Conservation (phyloP, 306 rosid genomes). For the Quercus engelmannii region DNA sequence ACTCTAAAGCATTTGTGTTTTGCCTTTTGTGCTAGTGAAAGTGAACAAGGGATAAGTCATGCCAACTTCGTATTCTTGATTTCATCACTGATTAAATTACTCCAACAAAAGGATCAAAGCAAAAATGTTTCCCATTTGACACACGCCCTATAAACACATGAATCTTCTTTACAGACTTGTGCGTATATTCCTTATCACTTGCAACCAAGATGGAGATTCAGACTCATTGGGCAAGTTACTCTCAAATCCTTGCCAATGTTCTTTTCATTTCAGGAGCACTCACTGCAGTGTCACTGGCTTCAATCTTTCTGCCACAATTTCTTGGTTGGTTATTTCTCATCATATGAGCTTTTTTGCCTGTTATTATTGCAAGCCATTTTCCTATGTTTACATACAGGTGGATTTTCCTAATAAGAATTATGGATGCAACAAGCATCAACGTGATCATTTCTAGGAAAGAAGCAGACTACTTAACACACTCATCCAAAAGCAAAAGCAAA, state of each 20-base stretch:
- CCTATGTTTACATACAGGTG: not conserved
- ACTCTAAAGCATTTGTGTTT: too few relatives aligned
- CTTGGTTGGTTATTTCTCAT: constrained; percentile 15
- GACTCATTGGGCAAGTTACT: not conserved
- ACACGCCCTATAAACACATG: not conserved
- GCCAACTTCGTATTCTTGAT: not conserved
- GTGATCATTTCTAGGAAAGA: too few relatives aligned
- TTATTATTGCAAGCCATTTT: not conserved
- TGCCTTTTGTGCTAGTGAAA: not conserved
- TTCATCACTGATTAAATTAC: not conserved
- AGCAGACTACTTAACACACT: too few relatives aligned
- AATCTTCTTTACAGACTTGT: constrained; percentile 14
- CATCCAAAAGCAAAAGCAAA: too few relatives aligned
- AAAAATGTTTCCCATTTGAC: constrained; percentile 9
- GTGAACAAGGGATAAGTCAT: not conserved
- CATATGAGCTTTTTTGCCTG: constrained; percentile 7
- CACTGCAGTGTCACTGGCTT: constrained; percentile 10
- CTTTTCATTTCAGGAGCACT: constrained; percentile 13
- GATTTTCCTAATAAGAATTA: too few relatives aligned
- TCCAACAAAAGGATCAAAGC: constrained; percentile 9
- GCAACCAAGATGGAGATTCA: not conserved
- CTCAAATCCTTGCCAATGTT: not conserved
- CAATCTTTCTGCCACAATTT: not conserved
- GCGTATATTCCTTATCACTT: not conserved
- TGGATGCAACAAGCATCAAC: too few relatives aligned